Conservation (phyloP, 768 basidiomycete genomes). For the Amanita rubescens region DNA sequence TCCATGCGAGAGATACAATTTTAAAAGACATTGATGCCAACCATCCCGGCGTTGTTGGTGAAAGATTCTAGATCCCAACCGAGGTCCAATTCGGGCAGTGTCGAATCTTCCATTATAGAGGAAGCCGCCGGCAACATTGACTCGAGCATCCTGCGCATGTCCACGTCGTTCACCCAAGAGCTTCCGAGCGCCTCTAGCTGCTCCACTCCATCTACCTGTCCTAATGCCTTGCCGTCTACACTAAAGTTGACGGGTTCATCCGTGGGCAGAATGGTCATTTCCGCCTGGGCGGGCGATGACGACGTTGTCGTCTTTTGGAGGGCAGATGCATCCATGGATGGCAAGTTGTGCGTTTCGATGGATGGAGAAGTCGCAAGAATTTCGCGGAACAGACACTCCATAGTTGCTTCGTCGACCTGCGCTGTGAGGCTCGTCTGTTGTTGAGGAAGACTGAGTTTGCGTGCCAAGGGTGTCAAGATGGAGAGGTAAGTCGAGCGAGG, state of each 20-base stretch:
- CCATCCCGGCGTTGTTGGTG: not conserved
- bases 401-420: slow-evolving; percentile 50
- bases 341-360: slow-evolving; percentile 17
- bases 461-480: slow-evolving; percentile 15
- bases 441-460: slow-evolving; percentile 13
- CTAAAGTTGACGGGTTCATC: slow-evolving; percentile 5
- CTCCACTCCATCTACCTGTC: slow-evolving; percentile 10
- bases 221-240: slow-evolving; percentile 13
- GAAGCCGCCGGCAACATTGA: slow-evolving; percentile 16
- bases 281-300: slow-evolving; percentile 9
- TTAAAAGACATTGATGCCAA: slow-evolving; percentile 5
- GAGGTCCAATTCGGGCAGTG: not conserved
- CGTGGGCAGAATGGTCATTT: not conserved
- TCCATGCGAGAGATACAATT: not conserved
- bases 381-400: slow-evolving; percentile 65
- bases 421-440: slow-evolving; percentile 12
- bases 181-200: slow-evolving; percentile 19
- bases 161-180: slow-evolving; percentile 39
- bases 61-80: slow-evolving; percentile 7
- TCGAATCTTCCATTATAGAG: not conserved
- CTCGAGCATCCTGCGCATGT: slow-evolving; percentile 57
- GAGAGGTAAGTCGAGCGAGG: slow-evolving; percentile 18
- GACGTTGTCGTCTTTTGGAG: slow-evolving; percentile 13
- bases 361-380: slow-evolving; percentile 52
- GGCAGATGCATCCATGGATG: slow-evolving; percentile 17